Conservation (phyloP, 768 basidiomycete genomes). For the Leccinum broughii region DNA sequence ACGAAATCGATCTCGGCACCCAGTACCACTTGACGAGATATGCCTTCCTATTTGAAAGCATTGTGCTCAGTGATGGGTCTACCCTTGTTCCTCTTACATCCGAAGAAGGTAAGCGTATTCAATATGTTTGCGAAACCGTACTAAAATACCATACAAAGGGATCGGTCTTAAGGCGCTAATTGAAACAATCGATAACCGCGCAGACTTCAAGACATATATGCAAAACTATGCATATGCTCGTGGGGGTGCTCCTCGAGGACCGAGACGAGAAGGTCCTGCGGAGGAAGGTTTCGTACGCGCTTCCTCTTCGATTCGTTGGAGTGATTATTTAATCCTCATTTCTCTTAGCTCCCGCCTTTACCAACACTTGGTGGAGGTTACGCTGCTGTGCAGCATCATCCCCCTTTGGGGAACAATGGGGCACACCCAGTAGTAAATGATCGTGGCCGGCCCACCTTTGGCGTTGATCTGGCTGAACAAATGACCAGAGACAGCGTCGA, state of each 20-base stretch:
- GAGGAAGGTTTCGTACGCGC: slow-evolving; percentile 93
- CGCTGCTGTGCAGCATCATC: slow-evolving; percentile 27
- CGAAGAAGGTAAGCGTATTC: slow-evolving; percentile 59
- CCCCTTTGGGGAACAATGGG: slow-evolving; percentile 27
- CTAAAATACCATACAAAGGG: slow-evolving; percentile 34
- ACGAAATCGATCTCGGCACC: slow-evolving; percentile 96
- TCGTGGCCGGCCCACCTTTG: slow-evolving; percentile 83
- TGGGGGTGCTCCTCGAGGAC: slow-evolving; percentile 65
- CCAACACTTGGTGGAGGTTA: slow-evolving; percentile 41
- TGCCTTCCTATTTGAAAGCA: slow-evolving; percentile 91
- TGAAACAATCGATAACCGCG: slow-evolving; percentile 90
- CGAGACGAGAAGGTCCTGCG: slow-evolving; percentile 81
- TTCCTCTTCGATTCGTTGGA: slow-evolving; percentile 4
- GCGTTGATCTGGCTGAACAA: slow-evolving; percentile 89
- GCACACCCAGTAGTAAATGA: slow-evolving; percentile 43
- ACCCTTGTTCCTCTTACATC: slow-evolving; percentile 71
- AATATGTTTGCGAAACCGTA: neutral
- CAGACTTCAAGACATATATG: slow-evolving; percentile 97
- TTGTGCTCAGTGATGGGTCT: slow-evolving; percentile 84
- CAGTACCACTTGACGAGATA: slow-evolving; percentile 97
- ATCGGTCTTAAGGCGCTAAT: slow-evolving; percentile 83
- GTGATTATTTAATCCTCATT: slow-evolving; percentile 4
- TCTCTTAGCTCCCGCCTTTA: slow-evolving; percentile 60
- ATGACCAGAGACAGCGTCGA: slow-evolving; percentile 91
- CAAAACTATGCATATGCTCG: slow-evolving; percentile 95